Evolutionary conservation across 2,329 filamentous ascomycete genomes (phyloP).

Genomic region (Pyrenophora teres): DNA sequence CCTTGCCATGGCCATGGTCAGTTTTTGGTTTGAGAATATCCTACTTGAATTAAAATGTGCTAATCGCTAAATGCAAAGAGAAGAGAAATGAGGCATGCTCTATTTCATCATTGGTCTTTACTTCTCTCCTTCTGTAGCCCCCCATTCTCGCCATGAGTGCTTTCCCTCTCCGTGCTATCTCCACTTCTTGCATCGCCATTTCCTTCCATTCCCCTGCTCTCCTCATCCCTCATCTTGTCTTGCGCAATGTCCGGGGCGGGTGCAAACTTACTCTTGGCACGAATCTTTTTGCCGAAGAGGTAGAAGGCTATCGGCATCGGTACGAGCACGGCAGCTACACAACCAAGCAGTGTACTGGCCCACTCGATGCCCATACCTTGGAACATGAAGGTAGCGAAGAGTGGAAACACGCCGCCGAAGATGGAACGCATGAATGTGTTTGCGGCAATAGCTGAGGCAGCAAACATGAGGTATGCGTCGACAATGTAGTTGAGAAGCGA

Average conservation of each 20-base stretch:
- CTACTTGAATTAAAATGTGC: constrained; percentile 2
- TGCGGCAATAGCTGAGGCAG: constrained; percentile 60
- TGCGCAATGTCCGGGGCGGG: constrained; percentile 48
- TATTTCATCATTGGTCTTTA: constrained; percentile 14
- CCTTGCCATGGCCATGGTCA: too few relatives aligned
- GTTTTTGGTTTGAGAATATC: too few relatives aligned
- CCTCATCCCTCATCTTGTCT: constrained; percentile 44
- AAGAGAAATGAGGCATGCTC: background rate
- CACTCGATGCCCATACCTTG: constrained; percentile 57
- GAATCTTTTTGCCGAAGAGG: constrained; percentile 50
- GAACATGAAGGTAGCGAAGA: constrained; percentile 63
- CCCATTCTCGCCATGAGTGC: constrained; percentile 3
- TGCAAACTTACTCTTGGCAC: constrained; percentile 50
- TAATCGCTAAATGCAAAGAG: constrained; percentile 1
- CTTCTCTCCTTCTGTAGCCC: constrained; percentile 15
- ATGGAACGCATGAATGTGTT: constrained; percentile 60
- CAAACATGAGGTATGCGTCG: constrained; percentile 62
- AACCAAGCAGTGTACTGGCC: constrained; percentile 53
- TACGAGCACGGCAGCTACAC: constrained; percentile 49
- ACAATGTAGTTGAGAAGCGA: constrained; percentile 64
- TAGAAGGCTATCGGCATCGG: constrained; percentile 54
- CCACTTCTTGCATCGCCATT: constrained; percentile 12
- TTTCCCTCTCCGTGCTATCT: constrained; percentile 11
- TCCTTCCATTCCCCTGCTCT: constrained; percentile 23
- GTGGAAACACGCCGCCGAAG: constrained; percentile 57